Base-by-base conservation (phyloP, 2,329 filamentous ascomycete genomes). In the Cephalotrichum gorgonifer region DNA sequence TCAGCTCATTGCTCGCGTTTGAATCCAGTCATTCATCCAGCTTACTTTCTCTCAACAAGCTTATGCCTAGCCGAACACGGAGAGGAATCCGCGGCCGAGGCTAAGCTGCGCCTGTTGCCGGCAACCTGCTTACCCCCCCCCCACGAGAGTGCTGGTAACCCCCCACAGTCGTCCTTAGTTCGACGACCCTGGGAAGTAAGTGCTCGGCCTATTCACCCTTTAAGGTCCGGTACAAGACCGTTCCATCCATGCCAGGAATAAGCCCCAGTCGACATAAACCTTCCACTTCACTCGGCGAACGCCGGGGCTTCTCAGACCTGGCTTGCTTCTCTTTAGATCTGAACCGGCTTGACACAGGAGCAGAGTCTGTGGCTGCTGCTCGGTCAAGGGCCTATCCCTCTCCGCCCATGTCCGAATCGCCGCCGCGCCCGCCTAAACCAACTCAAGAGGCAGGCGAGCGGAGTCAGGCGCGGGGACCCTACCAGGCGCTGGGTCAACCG, bases 331-430 rank as follows among this genome's bases (percentile, higher is more conserved):
- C 69, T 65, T 70, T 78, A 59, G 75, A 80, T 65, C 67, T 75
- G 65, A 71, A 70, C 64, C 73, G 75, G 73, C 68, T 68, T 60
- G 59, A 58, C 58, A 55, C 54, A 55, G 70, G 71, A 75, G 68
- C 67, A 71, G 69, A 73, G 70, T 72, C 68, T 61, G 71, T 72
- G 64, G 69, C 68, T 64, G 64, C 68, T 71, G 71, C 72, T 69
- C 73, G 71, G 60, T 70, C 70, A 61, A 71, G 71, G 72, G 77
- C 75, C 63, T 85, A 85, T 69, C 81, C 80, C 64, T 85, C 81
- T 74, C 81, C 81, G 70, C 81, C 81, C 74, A 85, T 85, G 81
- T 84, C 81, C 73, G 79, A 78, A 63, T 83, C 81, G 71, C 78
- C 80, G 60, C 74, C 74, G 58, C 69, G 75, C 59, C 75, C 78